Evolutionary conservation across 2,329 filamentous ascomycete species (phyloP).

Genomic region (Fusarium robinianum): DNA sequence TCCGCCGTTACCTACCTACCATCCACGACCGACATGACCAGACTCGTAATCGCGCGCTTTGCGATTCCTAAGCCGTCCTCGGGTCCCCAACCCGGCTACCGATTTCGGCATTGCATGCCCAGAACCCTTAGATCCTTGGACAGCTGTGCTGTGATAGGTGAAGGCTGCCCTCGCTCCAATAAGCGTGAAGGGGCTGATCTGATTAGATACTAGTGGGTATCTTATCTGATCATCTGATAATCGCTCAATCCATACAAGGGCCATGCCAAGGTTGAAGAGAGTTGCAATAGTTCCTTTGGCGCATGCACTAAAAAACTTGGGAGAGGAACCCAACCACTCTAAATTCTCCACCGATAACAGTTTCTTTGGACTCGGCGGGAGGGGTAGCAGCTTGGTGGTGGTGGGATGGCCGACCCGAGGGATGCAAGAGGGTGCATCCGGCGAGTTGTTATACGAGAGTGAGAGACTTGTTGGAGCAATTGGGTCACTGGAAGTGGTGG

Average conservation of each 20-base stretch:
- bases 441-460: conserved; percentile 3
- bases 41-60: conserved; percentile 4
- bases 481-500: background rate
- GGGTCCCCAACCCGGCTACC: conserved; percentile 6
- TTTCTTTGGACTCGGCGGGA: conserved; percentile 7
- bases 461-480: background rate
- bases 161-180: conserved; percentile 26
- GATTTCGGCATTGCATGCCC: conserved; percentile 17
- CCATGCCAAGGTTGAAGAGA: conserved; percentile 10
- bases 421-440: background rate
- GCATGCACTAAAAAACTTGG: background rate
- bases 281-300: conserved; percentile 8
- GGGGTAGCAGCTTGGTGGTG: no score
- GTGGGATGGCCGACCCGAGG: conserved; percentile 3
- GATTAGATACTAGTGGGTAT: conserved; percentile 32
- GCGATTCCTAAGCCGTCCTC: background rate
- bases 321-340: conserved; percentile 8
- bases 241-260: conserved; percentile 17
- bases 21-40: no score
- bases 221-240: conserved; percentile 35
- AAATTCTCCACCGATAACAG: conserved; percentile 9
- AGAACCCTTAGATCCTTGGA: conserved; percentile 1
- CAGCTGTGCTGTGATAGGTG: conserved; percentile 3
- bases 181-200: conserved; percentile 25
- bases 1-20: no score